Evolutionary conservation across 345 rosid species (phyloP), one percentile per base, ranked within the genome.

Genomic region (Carallia brachiata): DNA sequence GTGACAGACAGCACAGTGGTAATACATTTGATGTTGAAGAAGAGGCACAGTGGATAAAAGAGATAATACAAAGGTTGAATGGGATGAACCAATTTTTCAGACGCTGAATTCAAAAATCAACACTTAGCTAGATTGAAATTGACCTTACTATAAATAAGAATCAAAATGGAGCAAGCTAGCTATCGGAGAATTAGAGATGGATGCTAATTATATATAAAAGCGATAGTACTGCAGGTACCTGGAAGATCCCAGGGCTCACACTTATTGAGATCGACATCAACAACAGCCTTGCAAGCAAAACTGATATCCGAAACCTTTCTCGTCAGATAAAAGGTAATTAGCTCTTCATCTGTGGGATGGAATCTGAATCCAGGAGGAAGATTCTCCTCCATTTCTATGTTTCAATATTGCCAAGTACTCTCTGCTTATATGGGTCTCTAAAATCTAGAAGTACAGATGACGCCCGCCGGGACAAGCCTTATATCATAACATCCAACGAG

Each of bases 221-320:
- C 1, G 3, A 4, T 44, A 15, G 3, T 44, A 15, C 17, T 44
- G 12, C 16, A 10, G 23, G 2, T 56, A 94, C 99, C 97, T 69
- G 99, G 99, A 69, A 95, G 92, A 73, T 95, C 97, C 99, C 99
- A 95, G 63, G 99, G 99, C 76, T 95, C 99, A 75, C 84, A 86
- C 81, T 92, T 95, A 58, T 95, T 95, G 74, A 95, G 97, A 90
- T 95, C 99, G 69, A 92, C 97, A 71, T 90, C 94, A 17, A 91
- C 89, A 69, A 95, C 72, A 58, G 97, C 99, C 73, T 89, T 92
- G 27, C 89, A 89, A 0, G 89, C 79, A 78, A 95, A 95, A 69
- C 74, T 60, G 16, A 12, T 66, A 71, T 95, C 91, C 0, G 92
- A 82, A 47, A 89, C 90, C 79, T 92, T 95, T 70, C 68, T 63